phyloP scores from a whole-genome alignment of 1,284 basidiomycete genomes.

The Sporisorium sorghi region DNA sequence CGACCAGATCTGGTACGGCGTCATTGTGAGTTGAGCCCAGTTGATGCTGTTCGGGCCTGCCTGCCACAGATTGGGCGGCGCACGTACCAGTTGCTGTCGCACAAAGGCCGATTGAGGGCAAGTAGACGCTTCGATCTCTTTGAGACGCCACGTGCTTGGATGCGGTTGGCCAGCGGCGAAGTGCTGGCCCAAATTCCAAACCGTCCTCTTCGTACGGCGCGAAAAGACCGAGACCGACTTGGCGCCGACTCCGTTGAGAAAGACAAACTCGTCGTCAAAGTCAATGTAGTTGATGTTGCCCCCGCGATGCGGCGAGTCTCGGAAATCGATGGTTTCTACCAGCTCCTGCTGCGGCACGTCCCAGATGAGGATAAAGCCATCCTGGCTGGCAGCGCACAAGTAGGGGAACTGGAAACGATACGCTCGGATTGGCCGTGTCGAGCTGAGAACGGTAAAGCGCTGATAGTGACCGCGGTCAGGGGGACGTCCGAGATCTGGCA shows the following conservation, averaged over 20 bases:
- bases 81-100: constrained; percentile 2
- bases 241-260: constrained; percentile 49
- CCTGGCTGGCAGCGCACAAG: constrained; percentile 47
- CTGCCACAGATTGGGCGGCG: constrained; percentile 37
- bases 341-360: constrained; percentile 43
- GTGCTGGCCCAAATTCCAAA: constrained; percentile 55
- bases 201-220: constrained; percentile 29
- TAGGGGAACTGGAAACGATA: constrained; percentile 61
- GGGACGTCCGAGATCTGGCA: constrained; percentile 35
- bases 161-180: constrained; percentile 35
- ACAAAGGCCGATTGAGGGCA: constrained; percentile 15
- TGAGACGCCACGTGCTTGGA: constrained; percentile 27
- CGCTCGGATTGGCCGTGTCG: constrained; percentile 40
- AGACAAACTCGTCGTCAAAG: constrained; percentile 61
- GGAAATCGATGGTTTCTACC: constrained; percentile 40
- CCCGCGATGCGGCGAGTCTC: constrained; percentile 29
- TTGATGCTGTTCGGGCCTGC: constrained; percentile 43
- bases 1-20: constrained; percentile 49
- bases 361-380: constrained; percentile 44
- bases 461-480: constrained; percentile 54
- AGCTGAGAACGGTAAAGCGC: constrained; percentile 35
- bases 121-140: not conserved
- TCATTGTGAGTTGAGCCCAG: constrained; percentile 42
- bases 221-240: constrained; percentile 49
- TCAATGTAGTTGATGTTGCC: constrained; percentile 63